Evolutionary conservation across 2,329 filamentous ascomycete genomes (phyloP).

Genomic region (Didymella lethalis): DNA sequence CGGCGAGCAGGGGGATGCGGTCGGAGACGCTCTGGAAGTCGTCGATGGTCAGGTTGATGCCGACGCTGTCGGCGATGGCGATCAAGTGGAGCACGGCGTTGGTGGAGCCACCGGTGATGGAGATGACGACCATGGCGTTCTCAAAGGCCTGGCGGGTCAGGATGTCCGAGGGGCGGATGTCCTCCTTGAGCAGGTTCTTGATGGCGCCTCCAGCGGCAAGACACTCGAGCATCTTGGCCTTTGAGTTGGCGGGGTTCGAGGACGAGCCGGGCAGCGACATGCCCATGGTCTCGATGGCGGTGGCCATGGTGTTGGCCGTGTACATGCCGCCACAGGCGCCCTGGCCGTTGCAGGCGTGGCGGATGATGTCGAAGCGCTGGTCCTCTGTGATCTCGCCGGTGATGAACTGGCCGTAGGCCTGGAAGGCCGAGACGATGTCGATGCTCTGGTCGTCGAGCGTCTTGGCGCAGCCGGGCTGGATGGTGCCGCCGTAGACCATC

Average conservation of each 20-base stretch:
- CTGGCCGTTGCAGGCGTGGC: conserved; percentile 84
- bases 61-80: conserved; percentile 87
- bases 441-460: conserved; percentile 83
- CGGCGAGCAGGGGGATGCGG: conserved; percentile 84
- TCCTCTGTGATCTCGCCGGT: conserved; percentile 84
- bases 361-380: conserved; percentile 89
- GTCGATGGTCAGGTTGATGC: conserved; percentile 77
- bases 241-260: conserved; percentile 79
- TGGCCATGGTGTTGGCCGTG: conserved; percentile 93
- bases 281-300: conserved; percentile 87
- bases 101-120: conserved; percentile 86
- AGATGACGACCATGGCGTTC: conserved; percentile 88
- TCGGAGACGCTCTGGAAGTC: conserved; percentile 83
- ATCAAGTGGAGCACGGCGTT: conserved; percentile 90
- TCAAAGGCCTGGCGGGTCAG: conserved; percentile 71
- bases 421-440: conserved; percentile 87
- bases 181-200: conserved; percentile 60
- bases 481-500: conserved; percentile 95
- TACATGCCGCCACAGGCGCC: conserved; percentile 94
- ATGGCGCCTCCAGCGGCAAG: conserved; percentile 60
- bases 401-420: conserved; percentile 81
- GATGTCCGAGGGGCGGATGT: conserved; percentile 60
- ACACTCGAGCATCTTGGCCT: conserved; percentile 87
- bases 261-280: conserved; percentile 83
- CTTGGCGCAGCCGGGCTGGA: conserved; percentile 82